Evolutionary conservation across 805 yeast genomes (phyloP), one percentile per base, ranked within the genome.

Genomic region (Yarrowia bubula): DNA sequence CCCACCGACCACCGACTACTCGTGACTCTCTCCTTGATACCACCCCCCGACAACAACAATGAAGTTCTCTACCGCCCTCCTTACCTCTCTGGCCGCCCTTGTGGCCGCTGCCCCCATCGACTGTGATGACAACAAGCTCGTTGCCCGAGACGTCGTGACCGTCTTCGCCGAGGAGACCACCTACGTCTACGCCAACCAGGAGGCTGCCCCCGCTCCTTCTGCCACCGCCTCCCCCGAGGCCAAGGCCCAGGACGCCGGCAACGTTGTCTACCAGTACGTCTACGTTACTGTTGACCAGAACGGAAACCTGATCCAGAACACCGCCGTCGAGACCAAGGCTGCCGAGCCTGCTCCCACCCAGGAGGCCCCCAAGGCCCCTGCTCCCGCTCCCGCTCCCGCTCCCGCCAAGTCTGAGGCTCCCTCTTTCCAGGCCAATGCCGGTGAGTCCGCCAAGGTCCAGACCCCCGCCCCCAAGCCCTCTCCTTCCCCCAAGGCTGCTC

Each of bases 211-310:
- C 7, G 68, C 68, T 32, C 63, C 69, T 37, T 47, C 63, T 11
- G 44, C 66, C 32, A n/a, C 68, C 33, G 47, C 62, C 9, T 39
- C 66, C n/a, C 18, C 67, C 32, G 58, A 51, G 17, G 47, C 42
- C n/a, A 60, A 68, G 53, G 33, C 66, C 38, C 50, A 68, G 41
- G 43, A 64, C 9, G 51, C 67, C 33, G 53, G 28, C 43, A 51
- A 51, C 43, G 61, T 55, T 15, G 61, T 55, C 39, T 79, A 78
- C 73, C 78, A 77, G 58, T 83, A 84, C 69, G 76, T 78, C 67
- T 80, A 84, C 53, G 74, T 79, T 50, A 74, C 77, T 44, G 79
- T 78, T 47, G 79, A 78, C 70, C 76, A 72, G 68, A 66, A 74
- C 64, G 81, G 81, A 43, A 68, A 74, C 69, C 71, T 74, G 58